Conservation (phyloP, 345 rosid species). For the Citrus cavaleriei region DNA sequence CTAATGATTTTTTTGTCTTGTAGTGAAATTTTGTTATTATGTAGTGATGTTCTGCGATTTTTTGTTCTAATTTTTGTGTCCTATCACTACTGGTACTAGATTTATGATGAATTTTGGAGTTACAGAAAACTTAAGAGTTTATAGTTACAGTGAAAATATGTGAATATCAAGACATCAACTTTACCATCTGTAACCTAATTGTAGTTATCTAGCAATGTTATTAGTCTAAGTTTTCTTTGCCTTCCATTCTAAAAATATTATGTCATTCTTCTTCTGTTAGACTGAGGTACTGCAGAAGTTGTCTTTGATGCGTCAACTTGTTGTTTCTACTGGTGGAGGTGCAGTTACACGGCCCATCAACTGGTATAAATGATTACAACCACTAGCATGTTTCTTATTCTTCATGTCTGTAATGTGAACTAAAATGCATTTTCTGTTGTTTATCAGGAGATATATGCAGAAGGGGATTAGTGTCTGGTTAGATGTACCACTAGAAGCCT, state of each 20-base stretch:
- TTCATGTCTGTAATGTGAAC: neutral
- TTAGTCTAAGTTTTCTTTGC: neutral
- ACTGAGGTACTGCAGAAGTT: conserved; percentile 61
- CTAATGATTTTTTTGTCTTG: too few species aligned
- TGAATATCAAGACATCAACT: too few species aligned
- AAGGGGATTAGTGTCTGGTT: conserved; percentile 88
- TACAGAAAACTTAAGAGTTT: neutral
- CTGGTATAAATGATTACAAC: conserved; percentile 42
- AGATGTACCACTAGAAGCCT: conserved; percentile 94
- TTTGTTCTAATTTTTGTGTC: too few species aligned
- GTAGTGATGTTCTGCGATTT: too few species aligned
- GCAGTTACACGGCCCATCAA: conserved; percentile 73
- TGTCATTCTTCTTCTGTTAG: conserved; percentile 31
- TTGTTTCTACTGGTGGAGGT: conserved; percentile 98
- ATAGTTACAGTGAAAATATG: neutral
- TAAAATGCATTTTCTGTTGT: neutral
- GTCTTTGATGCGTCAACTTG: conserved; percentile 54
- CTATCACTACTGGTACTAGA: too few species aligned
- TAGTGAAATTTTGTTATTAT: too few species aligned
- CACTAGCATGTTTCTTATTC: neutral
- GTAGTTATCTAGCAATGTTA: neutral
- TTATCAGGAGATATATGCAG: conserved; percentile 71
- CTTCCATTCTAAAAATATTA: neutral
- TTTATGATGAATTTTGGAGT: too few species aligned
- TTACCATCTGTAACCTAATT: neutral